Conservation (phyloP, 352 stramenopile genomes). For the Pythium monospermum region DNA sequence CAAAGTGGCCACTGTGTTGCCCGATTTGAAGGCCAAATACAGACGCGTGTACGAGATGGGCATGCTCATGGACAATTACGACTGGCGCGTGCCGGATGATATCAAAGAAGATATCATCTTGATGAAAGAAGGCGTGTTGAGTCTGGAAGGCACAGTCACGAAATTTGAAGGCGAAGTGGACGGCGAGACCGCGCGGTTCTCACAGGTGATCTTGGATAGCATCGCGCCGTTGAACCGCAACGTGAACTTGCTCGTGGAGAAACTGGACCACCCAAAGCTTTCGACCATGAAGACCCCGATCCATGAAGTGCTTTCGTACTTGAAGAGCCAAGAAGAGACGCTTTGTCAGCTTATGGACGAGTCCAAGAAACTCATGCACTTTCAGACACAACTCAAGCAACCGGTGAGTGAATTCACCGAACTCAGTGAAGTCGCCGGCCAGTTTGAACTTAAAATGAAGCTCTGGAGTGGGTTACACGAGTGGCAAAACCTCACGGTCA, state of each 20-base stretch:
- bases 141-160: slow-evolving; percentile 85
- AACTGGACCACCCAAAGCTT: slow-evolving; percentile 78
- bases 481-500: slow-evolving; percentile 75
- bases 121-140: slow-evolving; percentile 90
- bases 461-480: slow-evolving; percentile 86
- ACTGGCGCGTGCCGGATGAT: slow-evolving; percentile 89
- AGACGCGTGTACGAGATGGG: slow-evolving; percentile 83
- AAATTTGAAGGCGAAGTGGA: slow-evolving; percentile 90
- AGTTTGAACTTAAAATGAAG: slow-evolving; percentile 89
- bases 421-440: slow-evolving; percentile 78
- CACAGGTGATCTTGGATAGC: slow-evolving; percentile 86
- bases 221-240: slow-evolving; percentile 72
- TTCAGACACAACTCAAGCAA: slow-evolving; percentile 87
- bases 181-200: slow-evolving; percentile 89
- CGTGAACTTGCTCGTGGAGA: slow-evolving; percentile 68
- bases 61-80: slow-evolving; percentile 89
- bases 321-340: slow-evolving; percentile 63
- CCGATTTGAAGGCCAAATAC: slow-evolving; percentile 66
- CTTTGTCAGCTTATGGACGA: slow-evolving; percentile 75
- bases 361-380: slow-evolving; percentile 82
- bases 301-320: slow-evolving; percentile 64
- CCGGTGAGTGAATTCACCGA: slow-evolving; percentile 85
- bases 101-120: slow-evolving; percentile 92
- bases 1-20: slow-evolving; percentile 52
- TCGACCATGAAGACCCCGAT: slow-evolving; percentile 72